Evolutionary conservation across 257 asterid species (phyloP).

Genomic region (Paulownia fortunei): DNA sequence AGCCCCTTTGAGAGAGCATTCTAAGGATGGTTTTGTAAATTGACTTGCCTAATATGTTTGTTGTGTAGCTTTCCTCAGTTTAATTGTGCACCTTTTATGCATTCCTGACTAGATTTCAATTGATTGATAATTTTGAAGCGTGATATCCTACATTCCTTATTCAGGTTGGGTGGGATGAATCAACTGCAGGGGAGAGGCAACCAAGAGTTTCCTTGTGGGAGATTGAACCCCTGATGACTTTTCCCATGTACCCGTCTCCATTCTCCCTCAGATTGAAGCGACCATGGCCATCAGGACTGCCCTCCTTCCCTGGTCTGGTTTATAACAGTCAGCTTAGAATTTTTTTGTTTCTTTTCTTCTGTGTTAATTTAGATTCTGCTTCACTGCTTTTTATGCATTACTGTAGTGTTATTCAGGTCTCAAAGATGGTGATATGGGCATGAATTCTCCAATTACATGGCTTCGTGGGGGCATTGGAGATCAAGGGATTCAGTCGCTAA

Average conservation of each 20-base stretch:
- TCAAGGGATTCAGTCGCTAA: constrained; percentile 66
- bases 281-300: constrained; percentile 89
- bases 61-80: background rate
- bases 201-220: constrained; percentile 97
- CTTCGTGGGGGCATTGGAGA: constrained; percentile 72
- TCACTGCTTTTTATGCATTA: background rate
- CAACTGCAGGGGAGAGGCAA: constrained; percentile 96
- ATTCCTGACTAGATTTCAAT: background rate
- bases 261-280: constrained; percentile 88
- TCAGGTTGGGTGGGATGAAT: constrained; percentile 99
- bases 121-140: background rate
- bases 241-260: constrained; percentile 87
- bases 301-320: constrained; percentile 69
- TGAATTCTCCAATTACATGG: constrained; percentile 72
- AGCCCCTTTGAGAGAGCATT: background rate
- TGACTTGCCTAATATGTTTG: background rate
- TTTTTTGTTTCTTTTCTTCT: background rate
- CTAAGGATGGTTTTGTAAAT: background rate
- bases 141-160: constrained; percentile 13
- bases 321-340: background rate
- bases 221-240: constrained; percentile 91
- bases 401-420: constrained; percentile 50
- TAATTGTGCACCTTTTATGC: background rate
- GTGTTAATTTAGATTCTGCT: background rate
- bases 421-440: constrained; percentile 60